Percentiles rank a stretch among this genome's conserved stretches.
These are phyloP conservation scores for Suhomyces maxii DNA, from an alignment of 1,139 yeast species.

Conservation along the genomic window DNA sequence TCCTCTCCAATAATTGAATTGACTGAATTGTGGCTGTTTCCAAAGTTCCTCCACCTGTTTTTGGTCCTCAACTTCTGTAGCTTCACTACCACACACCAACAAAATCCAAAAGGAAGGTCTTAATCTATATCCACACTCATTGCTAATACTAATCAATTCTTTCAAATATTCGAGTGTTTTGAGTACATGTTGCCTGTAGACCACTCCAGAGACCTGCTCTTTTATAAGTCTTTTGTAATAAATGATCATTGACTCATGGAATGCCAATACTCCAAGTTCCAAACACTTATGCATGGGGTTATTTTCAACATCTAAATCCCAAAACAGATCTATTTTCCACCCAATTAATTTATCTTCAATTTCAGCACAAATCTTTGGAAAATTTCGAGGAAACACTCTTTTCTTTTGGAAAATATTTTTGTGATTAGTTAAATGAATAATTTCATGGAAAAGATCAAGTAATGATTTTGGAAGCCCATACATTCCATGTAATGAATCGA, in stretches of 20 bases:
- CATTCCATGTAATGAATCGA: slow-evolving; percentile 35
- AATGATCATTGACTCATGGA: slow-evolving; percentile 45
- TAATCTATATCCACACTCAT: slow-evolving; percentile 13
- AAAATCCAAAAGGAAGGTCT: slow-evolving; percentile 51
- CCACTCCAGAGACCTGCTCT: slow-evolving; percentile 28
- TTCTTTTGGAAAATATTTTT: slow-evolving; percentile 48
- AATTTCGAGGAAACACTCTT: slow-evolving; percentile 51
- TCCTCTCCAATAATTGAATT: slow-evolving; percentile 51
- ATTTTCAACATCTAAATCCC: slow-evolving; percentile 34
- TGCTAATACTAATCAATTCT: slow-evolving; percentile 22
- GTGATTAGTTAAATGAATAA: slow-evolving; percentile 52
- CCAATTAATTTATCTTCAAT: slow-evolving; percentile 48
- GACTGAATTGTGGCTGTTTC: slow-evolving; percentile 15
- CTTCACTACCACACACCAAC: slow-evolving; percentile 50
- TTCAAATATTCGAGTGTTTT: slow-evolving; percentile 19
- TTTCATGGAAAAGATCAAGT: slow-evolving; percentile 44
- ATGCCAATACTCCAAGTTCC: slow-evolving; percentile 36
- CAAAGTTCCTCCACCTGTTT: slow-evolving; percentile 33
- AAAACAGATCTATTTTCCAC: slow-evolving; percentile 43
- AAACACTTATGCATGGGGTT: slow-evolving; percentile 40
- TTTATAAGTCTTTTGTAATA: slow-evolving; percentile 49
- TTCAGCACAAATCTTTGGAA: slow-evolving; percentile 56
- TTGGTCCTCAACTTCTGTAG: slow-evolving; percentile 23
- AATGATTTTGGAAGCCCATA: slow-evolving; percentile 51
- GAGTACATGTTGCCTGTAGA: slow-evolving; percentile 1